Evolutionary conservation across 2,329 filamentous ascomycete species (phyloP).

Genomic region (Colletotrichum somersetense): DNA sequence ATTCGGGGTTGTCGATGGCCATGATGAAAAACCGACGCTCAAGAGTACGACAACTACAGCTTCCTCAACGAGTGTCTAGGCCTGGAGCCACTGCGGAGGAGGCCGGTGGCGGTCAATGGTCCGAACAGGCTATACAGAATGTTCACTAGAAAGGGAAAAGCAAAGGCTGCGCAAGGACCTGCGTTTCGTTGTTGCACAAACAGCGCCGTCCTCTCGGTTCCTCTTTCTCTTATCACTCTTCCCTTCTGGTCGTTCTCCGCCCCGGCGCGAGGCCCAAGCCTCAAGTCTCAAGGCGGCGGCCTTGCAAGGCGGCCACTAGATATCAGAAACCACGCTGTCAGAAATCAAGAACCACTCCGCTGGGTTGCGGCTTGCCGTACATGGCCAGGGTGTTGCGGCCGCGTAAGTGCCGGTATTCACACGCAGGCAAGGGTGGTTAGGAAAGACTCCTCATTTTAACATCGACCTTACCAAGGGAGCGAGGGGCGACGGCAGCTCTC

Average conservation of each 20-base stretch:
- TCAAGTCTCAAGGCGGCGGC: slow-evolving; percentile 14
- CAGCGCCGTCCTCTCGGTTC: slow-evolving; percentile 3
- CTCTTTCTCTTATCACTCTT: not conserved
- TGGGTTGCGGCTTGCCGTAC: slow-evolving; percentile 31
- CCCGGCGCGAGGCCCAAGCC: not conserved
- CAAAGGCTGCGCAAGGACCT: slow-evolving; percentile 14
- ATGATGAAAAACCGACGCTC: not conserved
- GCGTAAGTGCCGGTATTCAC: not conserved
- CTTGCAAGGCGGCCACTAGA: slow-evolving; percentile 26
- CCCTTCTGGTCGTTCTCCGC: not conserved
- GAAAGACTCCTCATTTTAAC: slow-evolving; percentile 23
- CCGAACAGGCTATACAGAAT: not conserved
- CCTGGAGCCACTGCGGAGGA: not conserved
- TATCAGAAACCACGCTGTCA: not conserved
- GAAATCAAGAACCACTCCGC: slow-evolving; percentile 17
- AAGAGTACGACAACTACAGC: not conserved
- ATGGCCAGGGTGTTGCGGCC: slow-evolving; percentile 15
- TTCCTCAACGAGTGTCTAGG: not conserved
- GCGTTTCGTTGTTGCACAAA: slow-evolving; percentile 5
- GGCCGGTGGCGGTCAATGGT: not conserved
- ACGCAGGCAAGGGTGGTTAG: not conserved
- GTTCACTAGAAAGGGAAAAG: slow-evolving; percentile 9
- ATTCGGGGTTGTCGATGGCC: not conserved
- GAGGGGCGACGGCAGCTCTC: slow-evolving; percentile 1
- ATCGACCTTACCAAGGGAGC: slow-evolving; percentile 1